These are phyloP conservation scores for Epichloe glyceriae DNA, from an alignment of 2,329 filamentous ascomycete species.

Conservation along the genomic window DNA sequence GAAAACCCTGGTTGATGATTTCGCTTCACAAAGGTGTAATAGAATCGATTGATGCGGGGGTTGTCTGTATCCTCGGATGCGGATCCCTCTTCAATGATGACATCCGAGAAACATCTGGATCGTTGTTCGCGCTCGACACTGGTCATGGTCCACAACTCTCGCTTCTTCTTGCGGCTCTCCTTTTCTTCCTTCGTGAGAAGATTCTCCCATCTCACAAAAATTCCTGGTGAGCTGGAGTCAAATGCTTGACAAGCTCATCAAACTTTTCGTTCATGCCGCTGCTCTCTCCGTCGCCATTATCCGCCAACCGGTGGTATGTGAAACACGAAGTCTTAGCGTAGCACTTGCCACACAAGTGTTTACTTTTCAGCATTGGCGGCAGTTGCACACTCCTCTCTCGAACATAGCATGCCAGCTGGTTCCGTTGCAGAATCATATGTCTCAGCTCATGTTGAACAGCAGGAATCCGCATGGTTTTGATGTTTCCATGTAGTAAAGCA, in stretches of 20 bases:
- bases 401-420: conserved; percentile 74
- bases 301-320: conserved; percentile 81
- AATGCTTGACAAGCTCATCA: conserved; percentile 62
- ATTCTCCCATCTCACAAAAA: conserved; percentile 92
- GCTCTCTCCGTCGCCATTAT: conserved; percentile 67
- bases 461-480: conserved; percentile 74
- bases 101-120: conserved; percentile 78
- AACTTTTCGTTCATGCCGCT: conserved; percentile 76
- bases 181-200: conserved; percentile 90
- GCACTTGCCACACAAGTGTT: conserved; percentile 71
- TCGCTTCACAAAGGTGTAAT: conserved; percentile 72
- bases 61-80: conserved; percentile 54
- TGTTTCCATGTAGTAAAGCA: conserved; percentile 90
- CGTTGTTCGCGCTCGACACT: conserved; percentile 78
- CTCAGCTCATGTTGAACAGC: conserved; percentile 77
- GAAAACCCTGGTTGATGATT: conserved; percentile 52
- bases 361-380: conserved; percentile 73
- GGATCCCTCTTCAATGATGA: conserved; percentile 70
- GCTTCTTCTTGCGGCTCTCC: conserved; percentile 71
- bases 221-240: conserved; percentile 59
- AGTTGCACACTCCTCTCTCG: conserved; percentile 67
- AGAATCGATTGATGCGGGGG: conserved; percentile 81
- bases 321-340: conserved; percentile 89
- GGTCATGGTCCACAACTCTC: conserved; percentile 93
- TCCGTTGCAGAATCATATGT: conserved; percentile 94